These are phyloP conservation scores for Rubia tinctorum DNA, from an alignment of 305 asterid species.

Conservation along the genomic window DNA sequence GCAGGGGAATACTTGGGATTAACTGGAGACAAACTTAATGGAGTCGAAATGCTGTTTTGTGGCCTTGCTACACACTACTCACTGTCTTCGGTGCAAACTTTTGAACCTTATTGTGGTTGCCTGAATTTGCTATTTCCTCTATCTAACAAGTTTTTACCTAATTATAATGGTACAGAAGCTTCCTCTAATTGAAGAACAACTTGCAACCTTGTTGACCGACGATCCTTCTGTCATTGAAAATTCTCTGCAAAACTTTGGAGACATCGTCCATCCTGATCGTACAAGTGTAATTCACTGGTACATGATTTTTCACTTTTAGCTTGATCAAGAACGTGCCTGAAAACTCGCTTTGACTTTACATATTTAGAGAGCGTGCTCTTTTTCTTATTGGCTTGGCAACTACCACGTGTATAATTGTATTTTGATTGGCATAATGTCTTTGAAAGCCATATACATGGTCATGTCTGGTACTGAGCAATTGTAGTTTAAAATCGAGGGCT, in stretches of 20 bases:
- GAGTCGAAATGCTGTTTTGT: conserved; percentile 87
- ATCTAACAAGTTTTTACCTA: conserved; percentile 4
- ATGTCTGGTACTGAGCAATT: not conserved
- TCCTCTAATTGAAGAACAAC: conserved; percentile 75
- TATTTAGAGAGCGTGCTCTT: not conserved
- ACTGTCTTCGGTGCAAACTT: conserved; percentile 37
- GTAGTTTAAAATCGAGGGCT: not conserved
- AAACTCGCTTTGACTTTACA: not conserved
- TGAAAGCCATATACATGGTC: not conserved
- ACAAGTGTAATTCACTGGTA: conserved; percentile 75
- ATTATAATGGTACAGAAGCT: conserved; percentile 57
- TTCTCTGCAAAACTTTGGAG: conserved; percentile 63
- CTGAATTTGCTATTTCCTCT: conserved; percentile 13
- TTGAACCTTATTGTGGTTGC: conserved; percentile 12
- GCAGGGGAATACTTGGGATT: conserved; percentile 93
- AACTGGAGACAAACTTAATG: conserved; percentile 87
- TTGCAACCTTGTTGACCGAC: conserved; percentile 67
- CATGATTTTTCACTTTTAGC: not conserved
- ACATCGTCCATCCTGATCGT: conserved; percentile 52
- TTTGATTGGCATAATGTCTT: not conserved
- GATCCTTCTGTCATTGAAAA: conserved; percentile 85
- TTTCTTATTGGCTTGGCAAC: not conserved
- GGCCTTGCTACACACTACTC: conserved; percentile 96
- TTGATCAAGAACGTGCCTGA: not conserved
- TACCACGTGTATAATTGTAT: not conserved